Evolutionary conservation across 1,284 basidiomycete genomes (phyloP).

Genomic region (Pseudozyma sp.): DNA sequence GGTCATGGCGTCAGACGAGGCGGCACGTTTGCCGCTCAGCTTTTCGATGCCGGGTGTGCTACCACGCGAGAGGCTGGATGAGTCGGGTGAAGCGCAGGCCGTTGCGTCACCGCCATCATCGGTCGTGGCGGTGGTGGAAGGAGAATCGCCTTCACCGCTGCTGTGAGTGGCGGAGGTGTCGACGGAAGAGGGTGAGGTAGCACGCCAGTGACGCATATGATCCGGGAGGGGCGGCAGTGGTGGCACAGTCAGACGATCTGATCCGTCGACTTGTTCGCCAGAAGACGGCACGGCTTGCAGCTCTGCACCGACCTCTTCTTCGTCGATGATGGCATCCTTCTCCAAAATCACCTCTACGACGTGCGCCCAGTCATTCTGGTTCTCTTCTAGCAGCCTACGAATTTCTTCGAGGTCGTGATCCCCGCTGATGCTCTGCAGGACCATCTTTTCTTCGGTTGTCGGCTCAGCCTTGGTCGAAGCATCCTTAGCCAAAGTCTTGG

Average conservation of each 20-base stretch:
- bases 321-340: constrained; percentile 43
- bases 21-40: constrained; percentile 51
- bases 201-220: constrained; percentile 56
- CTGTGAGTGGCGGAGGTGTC: constrained; percentile 55
- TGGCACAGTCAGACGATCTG: constrained; percentile 21
- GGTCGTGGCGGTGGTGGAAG: constrained; percentile 54
- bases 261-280: not conserved
- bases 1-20: constrained; percentile 52
- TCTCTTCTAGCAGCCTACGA: constrained; percentile 39
- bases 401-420: constrained; percentile 36
- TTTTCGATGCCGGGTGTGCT: constrained; percentile 46
- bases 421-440: constrained; percentile 54
- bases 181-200: constrained; percentile 56
- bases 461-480: constrained; percentile 19
- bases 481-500: constrained; percentile 2
- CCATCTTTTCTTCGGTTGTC: constrained; percentile 48
- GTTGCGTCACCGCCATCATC: constrained; percentile 52
- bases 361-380: constrained; percentile 52
- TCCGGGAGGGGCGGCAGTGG: constrained; percentile 50
- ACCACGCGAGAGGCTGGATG: constrained; percentile 31
- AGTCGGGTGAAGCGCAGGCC: constrained; percentile 33
- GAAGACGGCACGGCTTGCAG: constrained; percentile 31
- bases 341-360: constrained; percentile 52
- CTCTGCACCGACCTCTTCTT: constrained; percentile 42
- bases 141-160: constrained; percentile 52